Evolutionary conservation across 2,329 filamentous ascomycete species (phyloP).

Genomic region (Ophiocordyceps sinensis): DNA sequence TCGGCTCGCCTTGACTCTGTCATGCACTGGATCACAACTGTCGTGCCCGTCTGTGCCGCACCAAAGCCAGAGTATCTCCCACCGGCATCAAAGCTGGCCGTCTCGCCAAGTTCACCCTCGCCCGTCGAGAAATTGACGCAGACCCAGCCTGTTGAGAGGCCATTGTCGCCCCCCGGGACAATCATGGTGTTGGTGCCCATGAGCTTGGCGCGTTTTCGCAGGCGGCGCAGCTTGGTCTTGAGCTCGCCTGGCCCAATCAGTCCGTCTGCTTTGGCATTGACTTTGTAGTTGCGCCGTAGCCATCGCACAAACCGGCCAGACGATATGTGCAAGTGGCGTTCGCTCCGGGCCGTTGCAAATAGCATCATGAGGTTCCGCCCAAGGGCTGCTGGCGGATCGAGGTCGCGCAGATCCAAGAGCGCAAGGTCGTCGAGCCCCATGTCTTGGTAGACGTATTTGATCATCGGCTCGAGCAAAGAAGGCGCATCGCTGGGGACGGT

Average conservation of each 20-base stretch:
- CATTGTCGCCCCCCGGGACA: slow-evolving; percentile 58
- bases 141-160: slow-evolving; percentile 87
- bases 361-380: slow-evolving; percentile 87
- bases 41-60: slow-evolving; percentile 29
- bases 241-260: slow-evolving; percentile 81
- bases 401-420: slow-evolving; percentile 66
- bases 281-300: slow-evolving; percentile 57
- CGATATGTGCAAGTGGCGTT: slow-evolving; percentile 84
- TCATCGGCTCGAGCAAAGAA: slow-evolving; percentile 52
- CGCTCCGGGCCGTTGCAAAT: slow-evolving; percentile 77
- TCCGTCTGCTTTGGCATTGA: slow-evolving; percentile 72
- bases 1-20: slow-evolving; percentile 38
- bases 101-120: slow-evolving; percentile 36
- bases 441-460: slow-evolving; percentile 69
- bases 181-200: slow-evolving; percentile 58
- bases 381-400: slow-evolving; percentile 77
- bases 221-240: slow-evolving; percentile 70
- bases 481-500: slow-evolving; percentile 55
- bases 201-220: slow-evolving; percentile 68
- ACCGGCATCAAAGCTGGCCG: slow-evolving; percentile 27
- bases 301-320: slow-evolving; percentile 82
- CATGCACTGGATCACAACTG: slow-evolving; percentile 43
- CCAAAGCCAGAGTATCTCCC: slow-evolving; percentile 69
- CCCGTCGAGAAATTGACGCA: slow-evolving; percentile 77
- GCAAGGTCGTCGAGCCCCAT: slow-evolving; percentile 73